Evolutionary conservation across 495 filamentous ascomycete species (phyloP).

Genomic region (Amniculicola lignicola): DNA sequence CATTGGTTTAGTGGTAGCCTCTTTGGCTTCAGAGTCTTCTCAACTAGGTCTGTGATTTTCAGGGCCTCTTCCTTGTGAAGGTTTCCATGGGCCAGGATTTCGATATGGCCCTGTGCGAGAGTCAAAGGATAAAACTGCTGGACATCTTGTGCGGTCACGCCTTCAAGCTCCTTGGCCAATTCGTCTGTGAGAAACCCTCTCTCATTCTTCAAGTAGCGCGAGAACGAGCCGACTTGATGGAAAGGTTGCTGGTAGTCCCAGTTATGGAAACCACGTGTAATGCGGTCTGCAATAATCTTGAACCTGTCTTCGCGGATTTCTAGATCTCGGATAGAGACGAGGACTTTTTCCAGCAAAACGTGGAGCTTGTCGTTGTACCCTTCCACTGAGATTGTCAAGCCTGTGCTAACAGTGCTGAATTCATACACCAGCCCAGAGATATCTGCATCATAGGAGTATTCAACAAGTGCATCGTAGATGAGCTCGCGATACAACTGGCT

Average conservation of each 20-base stretch:
- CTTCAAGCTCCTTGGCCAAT: constrained; percentile 69
- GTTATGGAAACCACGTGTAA: constrained; percentile 73
- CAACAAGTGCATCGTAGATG: constrained; percentile 82
- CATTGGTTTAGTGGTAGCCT: constrained; percentile 74
- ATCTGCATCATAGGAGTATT: constrained; percentile 96
- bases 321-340: constrained; percentile 80
- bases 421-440: constrained; percentile 86
- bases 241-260: constrained; percentile 85
- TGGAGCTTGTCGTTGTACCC: constrained; percentile 97
- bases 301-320: constrained; percentile 81
- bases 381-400: constrained; percentile 73
- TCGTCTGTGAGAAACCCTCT: constrained; percentile 79
- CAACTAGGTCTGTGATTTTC: constrained; percentile 76
- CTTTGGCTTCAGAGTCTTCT: constrained; percentile 73
- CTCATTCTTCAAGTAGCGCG: constrained; percentile 72
- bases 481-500: constrained; percentile 80
- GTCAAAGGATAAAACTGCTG: constrained; percentile 74
- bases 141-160: constrained; percentile 70
- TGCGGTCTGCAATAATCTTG: constrained; percentile 83
- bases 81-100: constrained; percentile 87
- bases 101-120: constrained; percentile 80
- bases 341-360: constrained; percentile 85
- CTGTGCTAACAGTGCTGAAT: constrained; percentile 64
- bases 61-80: constrained; percentile 93
- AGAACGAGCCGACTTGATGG: constrained; percentile 83